Evolutionary conservation across 768 basidiomycete species (phyloP).

Genomic region (Mycena amicta): DNA sequence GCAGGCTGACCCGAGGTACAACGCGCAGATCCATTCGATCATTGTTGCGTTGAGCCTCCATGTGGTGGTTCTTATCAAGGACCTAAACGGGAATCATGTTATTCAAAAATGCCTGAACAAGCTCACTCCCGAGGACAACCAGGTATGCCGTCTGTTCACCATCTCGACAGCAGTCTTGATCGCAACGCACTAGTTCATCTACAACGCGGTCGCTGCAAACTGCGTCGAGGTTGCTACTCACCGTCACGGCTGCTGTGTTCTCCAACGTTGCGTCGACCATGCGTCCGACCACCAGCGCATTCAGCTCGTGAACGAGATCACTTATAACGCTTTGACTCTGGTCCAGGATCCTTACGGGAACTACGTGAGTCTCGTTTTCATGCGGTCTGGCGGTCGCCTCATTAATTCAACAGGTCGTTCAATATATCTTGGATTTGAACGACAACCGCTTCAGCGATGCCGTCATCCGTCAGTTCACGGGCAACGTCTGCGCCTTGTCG

Average conservation of each 20-base stretch:
- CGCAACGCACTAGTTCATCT: conserved; percentile 78
- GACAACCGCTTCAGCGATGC: conserved; percentile 98
- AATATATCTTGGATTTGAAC: conserved; percentile 98
- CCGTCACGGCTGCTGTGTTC: conserved; percentile 96
- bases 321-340: conserved; percentile 94
- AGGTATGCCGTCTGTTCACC: conserved; percentile 48
- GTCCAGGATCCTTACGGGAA: conserved; percentile 98
- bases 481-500: conserved; percentile 95
- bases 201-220: conserved; percentile 98
- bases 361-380: conserved; percentile 56
- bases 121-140: conserved; percentile 97
- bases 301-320: conserved; percentile 98
- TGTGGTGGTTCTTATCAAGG: conserved; percentile 99
- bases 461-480: conserved; percentile 95
- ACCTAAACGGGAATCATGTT: conserved; percentile 95
- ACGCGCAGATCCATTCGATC: conserved; percentile 93
- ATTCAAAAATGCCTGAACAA: conserved; percentile 99
- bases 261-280: conserved; percentile 98
- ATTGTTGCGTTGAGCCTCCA: conserved; percentile 96
- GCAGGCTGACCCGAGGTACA: conserved; percentile 81
- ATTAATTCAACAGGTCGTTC: conserved; percentile 68
- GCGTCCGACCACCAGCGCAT: conserved; percentile 94
- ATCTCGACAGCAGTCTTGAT: neutral
- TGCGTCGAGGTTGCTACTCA: conserved; percentile 99
- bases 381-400: conserved; percentile 1